phyloP scores from a whole-genome alignment of 495 filamentous ascomycete species.

The Lepraria neglecta region DNA sequence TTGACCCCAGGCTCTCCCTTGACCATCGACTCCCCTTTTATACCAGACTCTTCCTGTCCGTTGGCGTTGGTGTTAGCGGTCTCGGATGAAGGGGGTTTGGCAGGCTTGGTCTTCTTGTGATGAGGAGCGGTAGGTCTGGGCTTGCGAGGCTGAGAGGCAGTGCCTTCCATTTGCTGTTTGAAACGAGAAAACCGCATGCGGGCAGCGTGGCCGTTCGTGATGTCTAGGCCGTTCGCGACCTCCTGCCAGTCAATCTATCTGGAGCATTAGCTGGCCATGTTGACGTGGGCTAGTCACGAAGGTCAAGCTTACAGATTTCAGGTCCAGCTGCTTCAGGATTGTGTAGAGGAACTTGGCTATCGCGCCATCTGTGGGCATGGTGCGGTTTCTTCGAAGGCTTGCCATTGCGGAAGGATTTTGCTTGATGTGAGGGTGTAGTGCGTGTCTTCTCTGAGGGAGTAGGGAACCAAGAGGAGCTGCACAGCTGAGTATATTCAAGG shows the following conservation, averaged over 20 bases:
- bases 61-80: constrained; percentile 13
- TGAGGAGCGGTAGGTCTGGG: constrained; percentile 21
- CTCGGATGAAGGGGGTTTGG: constrained; percentile 18
- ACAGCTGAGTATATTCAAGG: not conserved
- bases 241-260: constrained; percentile 67
- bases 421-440: not conserved
- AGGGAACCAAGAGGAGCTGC: not conserved
- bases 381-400: constrained; percentile 37
- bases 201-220: constrained; percentile 74
- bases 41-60: constrained; percentile 5
- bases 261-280: no score
- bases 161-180: constrained; percentile 53
- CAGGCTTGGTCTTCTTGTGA: constrained; percentile 21
- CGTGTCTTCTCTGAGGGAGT: not conserved
- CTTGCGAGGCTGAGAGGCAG: constrained; percentile 26
- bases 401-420: constrained; percentile 22
- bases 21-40: constrained; percentile 1
- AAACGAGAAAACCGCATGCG: constrained; percentile 76
- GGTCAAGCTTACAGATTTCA: constrained; percentile 48
- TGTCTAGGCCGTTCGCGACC: constrained; percentile 55
- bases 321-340: constrained; percentile 67
- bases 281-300: no score
- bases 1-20: constrained; percentile 1
- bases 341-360: constrained; percentile 61
- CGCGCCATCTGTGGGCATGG: constrained; percentile 43